These are phyloP conservation scores for Candolleomyces efflorescens DNA, from an alignment of 768 basidiomycete genomes.

Conservation along the genomic window DNA sequence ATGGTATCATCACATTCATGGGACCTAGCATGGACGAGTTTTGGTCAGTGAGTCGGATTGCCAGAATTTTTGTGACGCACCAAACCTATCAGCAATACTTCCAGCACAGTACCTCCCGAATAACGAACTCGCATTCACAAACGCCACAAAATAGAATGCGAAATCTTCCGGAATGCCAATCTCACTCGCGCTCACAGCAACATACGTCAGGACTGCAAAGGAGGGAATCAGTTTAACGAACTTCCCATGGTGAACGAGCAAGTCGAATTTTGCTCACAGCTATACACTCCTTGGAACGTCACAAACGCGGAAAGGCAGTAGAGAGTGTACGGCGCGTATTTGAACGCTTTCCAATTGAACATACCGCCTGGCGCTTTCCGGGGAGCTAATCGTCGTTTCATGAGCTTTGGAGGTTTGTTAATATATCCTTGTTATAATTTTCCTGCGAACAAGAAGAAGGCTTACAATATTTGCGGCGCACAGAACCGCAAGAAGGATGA, in stretches of 20 bases:
- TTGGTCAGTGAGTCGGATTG: too few relatives aligned
- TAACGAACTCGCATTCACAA: conserved; percentile 63
- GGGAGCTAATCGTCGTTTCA: conserved; percentile 54
- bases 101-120: conserved; percentile 59
- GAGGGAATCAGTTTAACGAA: conserved; percentile 15
- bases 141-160: conserved; percentile 60
- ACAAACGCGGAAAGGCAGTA: conserved; percentile 56
- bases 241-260: background rate
- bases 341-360: conserved; percentile 51
- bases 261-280: conserved; percentile 32
- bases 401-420: conserved; percentile 20
- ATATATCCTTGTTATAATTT: too few relatives aligned
- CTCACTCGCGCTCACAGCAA: conserved; percentile 51
- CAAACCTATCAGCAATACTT: conserved; percentile 48
- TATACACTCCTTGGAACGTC: conserved; percentile 67
- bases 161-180: conserved; percentile 47
- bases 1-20: conserved; percentile 66
- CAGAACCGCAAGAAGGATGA: conserved; percentile 51
- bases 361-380: conserved; percentile 50
- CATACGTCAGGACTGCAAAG: conserved; percentile 61
- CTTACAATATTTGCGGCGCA: conserved; percentile 50
- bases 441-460: background rate
- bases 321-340: conserved; percentile 45
- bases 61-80: too few relatives aligned
- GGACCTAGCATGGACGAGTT: too few relatives aligned